Evolutionary conservation across 2,329 filamentous ascomycete genomes (phyloP), one percentile per base, ranked within the genome.

Genomic region (Exophiala spinifera): DNA sequence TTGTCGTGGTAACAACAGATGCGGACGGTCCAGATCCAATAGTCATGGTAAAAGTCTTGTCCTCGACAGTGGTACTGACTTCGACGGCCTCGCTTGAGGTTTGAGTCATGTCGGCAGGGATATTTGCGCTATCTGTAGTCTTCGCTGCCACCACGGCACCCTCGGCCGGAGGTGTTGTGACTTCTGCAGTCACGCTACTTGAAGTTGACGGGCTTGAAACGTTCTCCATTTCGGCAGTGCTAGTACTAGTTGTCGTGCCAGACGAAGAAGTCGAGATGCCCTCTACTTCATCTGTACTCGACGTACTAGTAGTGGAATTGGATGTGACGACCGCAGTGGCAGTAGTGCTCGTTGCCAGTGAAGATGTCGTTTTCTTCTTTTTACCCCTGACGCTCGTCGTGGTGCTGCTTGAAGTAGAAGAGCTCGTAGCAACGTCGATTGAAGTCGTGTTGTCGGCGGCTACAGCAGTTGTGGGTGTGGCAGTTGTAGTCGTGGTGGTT

Each of bases 1-100:
- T 49, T 14, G 57, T 60, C n/a, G 57, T 60, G 8, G 57, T 60
- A n/a, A 60, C 23, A 4, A 60, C 54, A 2, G 57, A 57, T 17
- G 54, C 54, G 5, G 54, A 55, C 34, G 46, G n/a, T n/a, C 57
- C 57, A 23, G 23, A 17, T 4, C 57, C 57, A 14, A 60, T 28
- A 11, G 57, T 60, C 46, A 60, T 34, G 17, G 57, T 60, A 14
- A 51, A 36, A 6, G 51, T 51, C 4, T 51, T 42, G 14, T 51
- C 51, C 34, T 53, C 57, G 14, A 60, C 51, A 23, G 44, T 55
- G 5, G 55, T 55, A 33, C 55, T 60, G 31, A 57, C 49, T 10
- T 50, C 49, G 37, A 51, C 40, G 23, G 46, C 42, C 37, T 53
- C 50, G n/a, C 44, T 52, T 1, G 53, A 33, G 14, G 56, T 51